phyloP scores from a whole-genome alignment of 2,329 filamentous ascomycete species.

The Fusarium chlamydosporum region DNA sequence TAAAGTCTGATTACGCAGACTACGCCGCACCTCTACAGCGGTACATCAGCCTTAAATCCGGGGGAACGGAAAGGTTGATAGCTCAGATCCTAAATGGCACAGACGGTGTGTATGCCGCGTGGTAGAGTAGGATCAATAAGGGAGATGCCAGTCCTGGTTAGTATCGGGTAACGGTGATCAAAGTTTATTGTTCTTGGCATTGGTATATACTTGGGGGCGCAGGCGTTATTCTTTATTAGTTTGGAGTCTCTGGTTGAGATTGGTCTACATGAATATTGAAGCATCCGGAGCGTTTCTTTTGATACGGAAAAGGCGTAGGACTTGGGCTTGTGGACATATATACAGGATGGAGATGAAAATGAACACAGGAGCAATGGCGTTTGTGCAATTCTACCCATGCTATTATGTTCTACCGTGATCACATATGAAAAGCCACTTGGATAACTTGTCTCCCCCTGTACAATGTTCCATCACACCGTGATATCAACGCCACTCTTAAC shows the following conservation, averaged over 20 bases:
- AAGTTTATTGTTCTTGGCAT: constrained; percentile 34
- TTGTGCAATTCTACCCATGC: constrained; percentile 1
- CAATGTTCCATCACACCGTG: neutral
- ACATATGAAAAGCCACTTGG: neutral
- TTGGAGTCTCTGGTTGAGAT: constrained; percentile 34
- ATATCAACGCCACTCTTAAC: neutral
- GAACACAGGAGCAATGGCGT: neutral
- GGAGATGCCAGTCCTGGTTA: constrained; percentile 20
- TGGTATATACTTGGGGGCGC: constrained; percentile 35
- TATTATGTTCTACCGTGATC: neutral
- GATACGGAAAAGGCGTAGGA: constrained; percentile 11
- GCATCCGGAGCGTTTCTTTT: constrained; percentile 31
- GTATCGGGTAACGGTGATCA: constrained; percentile 39
- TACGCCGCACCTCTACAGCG: constrained; percentile 13
- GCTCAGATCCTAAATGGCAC: constrained; percentile 6
- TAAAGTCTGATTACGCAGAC: neutral
- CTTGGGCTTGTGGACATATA: constrained; percentile 2
- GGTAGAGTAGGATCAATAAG: constrained; percentile 31
- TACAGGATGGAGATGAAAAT: neutral
- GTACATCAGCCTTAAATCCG: constrained; percentile 26
- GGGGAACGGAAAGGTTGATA: constrained; percentile 21
- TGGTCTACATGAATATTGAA: constrained; percentile 24
- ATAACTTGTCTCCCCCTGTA: neutral
- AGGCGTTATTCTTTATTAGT: constrained; percentile 37
- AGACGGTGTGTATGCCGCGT: constrained; percentile 26